Conservation (phyloP, 345 rosid genomes). For the Clausena lansium region DNA sequence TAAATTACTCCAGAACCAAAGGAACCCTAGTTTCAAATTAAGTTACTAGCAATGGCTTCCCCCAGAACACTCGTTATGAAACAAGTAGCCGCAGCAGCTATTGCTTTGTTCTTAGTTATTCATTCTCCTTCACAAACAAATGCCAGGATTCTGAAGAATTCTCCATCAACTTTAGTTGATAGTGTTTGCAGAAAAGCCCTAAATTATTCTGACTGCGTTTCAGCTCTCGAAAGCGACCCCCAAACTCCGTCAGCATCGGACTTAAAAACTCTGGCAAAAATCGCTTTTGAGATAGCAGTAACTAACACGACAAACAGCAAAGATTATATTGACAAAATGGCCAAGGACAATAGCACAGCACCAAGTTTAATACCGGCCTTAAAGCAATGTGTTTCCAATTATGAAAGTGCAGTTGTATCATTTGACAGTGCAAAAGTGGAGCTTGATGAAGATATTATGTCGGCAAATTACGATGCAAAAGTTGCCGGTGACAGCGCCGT, state of each 20-base stretch:
- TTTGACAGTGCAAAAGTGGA: neutral
- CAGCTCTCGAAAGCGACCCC: neutral
- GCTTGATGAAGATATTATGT: conserved; percentile 8
- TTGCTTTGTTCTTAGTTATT: neutral
- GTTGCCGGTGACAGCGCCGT: conserved; percentile 20
- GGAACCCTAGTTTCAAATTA: too few species aligned
- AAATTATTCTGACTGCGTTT: neutral
- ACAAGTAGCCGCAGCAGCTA: neutral
- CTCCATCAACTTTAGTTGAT: neutral
- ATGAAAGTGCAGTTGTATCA: neutral
- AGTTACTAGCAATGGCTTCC: too few species aligned
- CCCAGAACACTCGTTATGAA: neutral
- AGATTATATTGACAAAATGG: neutral
- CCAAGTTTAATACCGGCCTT: neutral
- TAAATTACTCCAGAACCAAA: neutral
- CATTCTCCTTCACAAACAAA: neutral
- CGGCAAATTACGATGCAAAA: conserved; percentile 19
- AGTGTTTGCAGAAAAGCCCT: neutral
- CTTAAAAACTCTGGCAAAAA: neutral
- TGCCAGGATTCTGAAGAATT: neutral
- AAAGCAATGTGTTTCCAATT: neutral
- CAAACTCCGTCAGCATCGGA: neutral
- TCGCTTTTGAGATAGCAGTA: neutral
- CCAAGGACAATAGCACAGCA: neutral
- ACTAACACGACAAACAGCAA: neutral